Evolutionary conservation across 805 yeast genomes (phyloP), one percentile per base, ranked within the genome.

Genomic region (Metschnikowia borealis): DNA sequence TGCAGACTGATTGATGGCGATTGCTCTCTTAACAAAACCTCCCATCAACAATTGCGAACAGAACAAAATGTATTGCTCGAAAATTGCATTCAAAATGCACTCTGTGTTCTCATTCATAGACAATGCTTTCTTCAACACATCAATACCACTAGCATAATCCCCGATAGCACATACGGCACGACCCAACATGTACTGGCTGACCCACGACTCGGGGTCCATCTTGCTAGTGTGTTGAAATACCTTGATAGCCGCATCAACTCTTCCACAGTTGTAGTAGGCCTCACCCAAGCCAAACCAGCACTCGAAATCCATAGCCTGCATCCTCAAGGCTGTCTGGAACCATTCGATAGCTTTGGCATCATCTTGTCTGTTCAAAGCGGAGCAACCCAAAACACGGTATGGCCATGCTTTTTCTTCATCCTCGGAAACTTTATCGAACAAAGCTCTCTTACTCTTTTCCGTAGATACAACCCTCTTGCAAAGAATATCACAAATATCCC

Each of bases 281-380:
- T 94, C 98, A n/a, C 99, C 99, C n/a, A 94, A 71, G 0, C 97
- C 97, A 29, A 87, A 74, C 97, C 98, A 92, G 2, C 96, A 85
- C 55, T 87, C 85, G 1, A 80, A 64, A 66, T 94, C 97, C 47
- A 62, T 55, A 0, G 85, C 71, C 39, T 83, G 72, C 55, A 86
- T 70, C 54, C 97, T 77, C 44, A 94, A 72, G 1, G 97, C 90
- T 26, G 83, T 79, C 66, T 94, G 99, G 62, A 89, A 90, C 80
- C 87, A 83, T 65, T 87, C 92, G 43, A 92, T 85, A 0, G 99
- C 96, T 49, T 82, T 83, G 1, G 81, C 82, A 55, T 82, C 88
- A 56, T 85, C 84, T 58, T 84, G 89, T 26, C 65, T 71, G 61
- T 88, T 90, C 52, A 94, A 69, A 4, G 84, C 75, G 2, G 87